Evolutionary conservation across 495 filamentous ascomycete genomes (phyloP), one percentile per base, ranked within the genome.

Genomic region (Lophiostoma macrostomum): DNA sequence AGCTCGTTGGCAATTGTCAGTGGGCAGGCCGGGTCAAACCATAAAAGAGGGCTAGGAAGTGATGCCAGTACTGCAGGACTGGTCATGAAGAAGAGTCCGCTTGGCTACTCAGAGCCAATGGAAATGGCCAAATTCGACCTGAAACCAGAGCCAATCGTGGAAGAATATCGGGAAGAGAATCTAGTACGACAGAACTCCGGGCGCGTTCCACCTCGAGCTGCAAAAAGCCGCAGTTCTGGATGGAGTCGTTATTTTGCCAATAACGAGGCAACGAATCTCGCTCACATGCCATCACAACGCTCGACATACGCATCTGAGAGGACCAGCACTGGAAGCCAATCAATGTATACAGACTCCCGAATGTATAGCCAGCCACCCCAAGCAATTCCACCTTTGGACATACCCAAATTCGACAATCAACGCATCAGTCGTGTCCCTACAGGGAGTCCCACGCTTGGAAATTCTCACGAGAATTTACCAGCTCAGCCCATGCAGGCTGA

Each of bases 401-500:
- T 68, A 12, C 38, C 69, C 25, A 71, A 75, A 30, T 64, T 64
- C 58, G 73, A 73, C 16, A 72, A 73, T n/a, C 63, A 78, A 14
- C 75, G 74, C n/a, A 54, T 83, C 59, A 79, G 73, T 49, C 71
- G 71, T 5, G 86, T 90, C 4, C 64, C 73, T 29, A 84, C 79
- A 12, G 79, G 77, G 30, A 89, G 84, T 56, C 87, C 86, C 4
- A 87, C 82, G 3, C 78, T 88, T 13, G 77, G 82, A 6, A 68
- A 64, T 23, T 62, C 60, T 11, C 34, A 24, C 28, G 61, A 67
- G 23, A 56, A 67, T 39, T 34, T 60, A 13, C 48, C 55, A 11
- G 31, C n/a, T 19, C 43, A 67, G 18, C 66, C 65, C 67, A 74
- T 64, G 60, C 50, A 78, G 8, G 86, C 79, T 10, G 76, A 78